Evolutionary conservation across 1,284 basidiomycete species (phyloP), one percentile per base, ranked within the genome.

Genomic region (Athelia sp.): DNA sequence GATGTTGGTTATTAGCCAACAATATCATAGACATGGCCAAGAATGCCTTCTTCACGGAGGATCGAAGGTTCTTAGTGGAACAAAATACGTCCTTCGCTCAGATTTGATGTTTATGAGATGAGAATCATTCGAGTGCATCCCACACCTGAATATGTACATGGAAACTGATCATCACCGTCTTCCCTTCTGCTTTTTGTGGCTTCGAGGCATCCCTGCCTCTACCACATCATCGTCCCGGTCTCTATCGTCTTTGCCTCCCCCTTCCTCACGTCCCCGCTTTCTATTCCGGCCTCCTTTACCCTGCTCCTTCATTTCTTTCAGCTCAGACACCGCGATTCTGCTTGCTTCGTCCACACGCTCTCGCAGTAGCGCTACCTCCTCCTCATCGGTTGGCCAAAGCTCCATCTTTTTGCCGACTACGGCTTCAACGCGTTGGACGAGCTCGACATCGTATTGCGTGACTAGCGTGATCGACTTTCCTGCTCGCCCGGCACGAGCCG

Each of bases 361-460:
- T 50, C 84, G 81, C 50, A 99, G 69, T 26, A 98, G 71, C 45
- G 90, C 87, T 14, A 98, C 83, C 56, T 94, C 93, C 62, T 98
- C 93, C 56, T 90, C 84, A 62, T 97, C 93, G 2, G 87, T 88
- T 3, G 92, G 85, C 78, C 93, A 99, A 24, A 91, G 74, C 31
- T 87, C 86, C 83, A 99, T 90, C 68, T 95, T 93, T 70, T 97
- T 95, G 26, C 84, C 94, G 26, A 91, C 87, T 3, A 96, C 93
- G 19, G 81, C 77, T 65, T 98, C 94, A 62, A 99, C 98, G 9
- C 97, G 84, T 65, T 98, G 93, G 11, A 99, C 73, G 48, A 98
- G 79, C 68, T 99, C 97, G 50, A 99, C 94, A 60, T 99, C 96
- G 67, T 99, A 99, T 70, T 99, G 97, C 1, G 96, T 95, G 11